Conservation (phyloP, 2,329 filamentous ascomycete species). For the Fusarium buharicum region DNA sequence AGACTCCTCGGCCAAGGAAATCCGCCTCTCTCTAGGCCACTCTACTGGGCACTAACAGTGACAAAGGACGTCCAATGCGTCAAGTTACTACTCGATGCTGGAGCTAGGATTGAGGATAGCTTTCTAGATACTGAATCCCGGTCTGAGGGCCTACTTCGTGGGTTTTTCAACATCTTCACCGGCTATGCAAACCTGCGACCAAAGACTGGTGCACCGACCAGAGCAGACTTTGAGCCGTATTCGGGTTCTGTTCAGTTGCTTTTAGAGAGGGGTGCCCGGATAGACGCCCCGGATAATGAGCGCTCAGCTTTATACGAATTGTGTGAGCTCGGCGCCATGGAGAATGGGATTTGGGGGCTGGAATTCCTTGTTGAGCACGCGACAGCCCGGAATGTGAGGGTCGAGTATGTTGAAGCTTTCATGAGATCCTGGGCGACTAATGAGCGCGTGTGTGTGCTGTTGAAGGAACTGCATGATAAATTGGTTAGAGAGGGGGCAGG, state of each 20-base stretch:
- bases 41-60: background rate
- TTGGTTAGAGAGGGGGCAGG: too few species aligned
- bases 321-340: background rate
- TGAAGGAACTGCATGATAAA: slow-evolving; percentile 1
- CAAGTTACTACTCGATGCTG: slow-evolving; percentile 5
- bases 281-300: background rate
- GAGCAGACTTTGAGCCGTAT: background rate
- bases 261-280: background rate
- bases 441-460: background rate
- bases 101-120: slow-evolving; percentile 4
- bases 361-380: slow-evolving; percentile 13
- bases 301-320: background rate
- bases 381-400: background rate
- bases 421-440: background rate
- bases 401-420: background rate
- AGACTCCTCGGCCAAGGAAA: background rate
- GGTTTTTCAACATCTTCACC: background rate
- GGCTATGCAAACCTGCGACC: background rate
- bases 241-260: background rate
- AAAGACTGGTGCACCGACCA: fast-evolving
- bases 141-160: background rate
- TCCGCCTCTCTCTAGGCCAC: background rate
- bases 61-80: slow-evolving; percentile 8
- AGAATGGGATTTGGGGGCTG: background rate
- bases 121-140: background rate